Evolutionary conservation across 1,139 yeast species (phyloP).

Genomic region (Groenewaldozyma auringiensis): DNA sequence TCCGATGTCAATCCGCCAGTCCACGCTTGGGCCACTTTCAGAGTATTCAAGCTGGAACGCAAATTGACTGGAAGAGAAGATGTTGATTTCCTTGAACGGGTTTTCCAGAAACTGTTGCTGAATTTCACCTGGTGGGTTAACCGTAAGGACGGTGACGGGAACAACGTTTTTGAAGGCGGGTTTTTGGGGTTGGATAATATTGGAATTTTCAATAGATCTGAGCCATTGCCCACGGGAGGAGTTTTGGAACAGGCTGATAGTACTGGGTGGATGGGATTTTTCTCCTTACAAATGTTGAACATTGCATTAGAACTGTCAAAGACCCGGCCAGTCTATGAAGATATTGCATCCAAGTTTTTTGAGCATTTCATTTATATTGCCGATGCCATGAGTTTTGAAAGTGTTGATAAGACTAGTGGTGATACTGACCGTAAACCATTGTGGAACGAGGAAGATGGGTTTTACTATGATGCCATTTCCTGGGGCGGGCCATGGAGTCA

Average conservation of each 20-base stretch:
- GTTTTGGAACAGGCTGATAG: conserved; percentile 91
- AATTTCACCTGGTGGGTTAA: conserved; percentile 99
- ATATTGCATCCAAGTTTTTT: conserved; percentile 90
- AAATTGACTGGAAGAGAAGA: conserved; percentile 81
- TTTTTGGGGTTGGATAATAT: conserved; percentile 90
- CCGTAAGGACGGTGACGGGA: conserved; percentile 81
- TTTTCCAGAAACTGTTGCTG: conserved; percentile 80
- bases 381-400: conserved; percentile 83
- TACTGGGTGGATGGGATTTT: conserved; percentile 98
- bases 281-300: conserved; percentile 83
- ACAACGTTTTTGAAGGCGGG: conserved; percentile 92
- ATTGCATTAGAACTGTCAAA: conserved; percentile 88
- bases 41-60: conserved; percentile 84
- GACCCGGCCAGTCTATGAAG: conserved; percentile 81
- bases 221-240: conserved; percentile 92
- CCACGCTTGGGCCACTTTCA: conserved; percentile 93
- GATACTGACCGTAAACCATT: conserved; percentile 50
- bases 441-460: conserved; percentile 88
- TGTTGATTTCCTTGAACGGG: conserved; percentile 77
- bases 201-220: conserved; percentile 90
- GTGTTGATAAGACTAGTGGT: conserved; percentile 29
- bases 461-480: conserved; percentile 86
- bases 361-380: conserved; percentile 91
- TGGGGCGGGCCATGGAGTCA: conserved; percentile 70
- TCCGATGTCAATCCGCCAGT: conserved; percentile 96